phyloP scores from a whole-genome alignment of 2,329 filamentous ascomycete genomes.

The Didymella pinodella region DNA sequence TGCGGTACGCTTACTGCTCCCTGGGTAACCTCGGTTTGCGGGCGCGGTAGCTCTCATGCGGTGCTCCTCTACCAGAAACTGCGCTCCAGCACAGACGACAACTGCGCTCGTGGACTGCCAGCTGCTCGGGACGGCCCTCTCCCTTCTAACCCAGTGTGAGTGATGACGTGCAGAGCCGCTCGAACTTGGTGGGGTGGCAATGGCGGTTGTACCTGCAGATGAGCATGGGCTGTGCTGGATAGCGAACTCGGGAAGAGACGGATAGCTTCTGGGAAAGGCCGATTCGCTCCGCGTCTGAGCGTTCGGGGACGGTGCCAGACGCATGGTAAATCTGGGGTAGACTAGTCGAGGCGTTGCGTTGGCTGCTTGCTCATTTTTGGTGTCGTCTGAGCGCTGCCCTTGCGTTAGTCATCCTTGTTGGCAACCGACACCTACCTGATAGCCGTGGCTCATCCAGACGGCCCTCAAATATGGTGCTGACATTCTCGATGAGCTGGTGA shows the following conservation, averaged over 20 bases:
- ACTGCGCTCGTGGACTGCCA: not conserved
- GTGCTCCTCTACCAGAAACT: not conserved
- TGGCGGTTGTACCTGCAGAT: slow-evolving; percentile 46
- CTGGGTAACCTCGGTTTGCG: not conserved
- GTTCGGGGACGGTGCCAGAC: slow-evolving; percentile 34
- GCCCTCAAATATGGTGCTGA: not conserved
- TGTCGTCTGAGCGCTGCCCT: slow-evolving; percentile 17
- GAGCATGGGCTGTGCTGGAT: slow-evolving; percentile 30
- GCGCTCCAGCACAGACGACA: slow-evolving; percentile 12
- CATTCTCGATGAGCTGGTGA: not conserved
- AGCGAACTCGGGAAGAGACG: slow-evolving; percentile 30
- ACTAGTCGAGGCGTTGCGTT: slow-evolving; percentile 26
- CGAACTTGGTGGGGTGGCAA: slow-evolving; percentile 30
- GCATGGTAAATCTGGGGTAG: slow-evolving; percentile 45
- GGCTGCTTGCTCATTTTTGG: slow-evolving; percentile 12
- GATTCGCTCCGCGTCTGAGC: slow-evolving; percentile 38
- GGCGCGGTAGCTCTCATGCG: not conserved
- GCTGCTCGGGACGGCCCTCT: slow-evolving; percentile 17
- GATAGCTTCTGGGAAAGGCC: slow-evolving; percentile 26
- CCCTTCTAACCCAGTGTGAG: slow-evolving; percentile 13
- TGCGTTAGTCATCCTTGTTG: slow-evolving; percentile 35
- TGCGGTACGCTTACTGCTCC: slow-evolving; percentile 7
- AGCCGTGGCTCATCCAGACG: not conserved
- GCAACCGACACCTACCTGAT: slow-evolving; percentile 9
- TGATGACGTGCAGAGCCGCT: slow-evolving; percentile 30